phyloP scores from a whole-genome alignment of 2,329 filamentous ascomycete genomes.

The Paecilomyces fulvus region DNA sequence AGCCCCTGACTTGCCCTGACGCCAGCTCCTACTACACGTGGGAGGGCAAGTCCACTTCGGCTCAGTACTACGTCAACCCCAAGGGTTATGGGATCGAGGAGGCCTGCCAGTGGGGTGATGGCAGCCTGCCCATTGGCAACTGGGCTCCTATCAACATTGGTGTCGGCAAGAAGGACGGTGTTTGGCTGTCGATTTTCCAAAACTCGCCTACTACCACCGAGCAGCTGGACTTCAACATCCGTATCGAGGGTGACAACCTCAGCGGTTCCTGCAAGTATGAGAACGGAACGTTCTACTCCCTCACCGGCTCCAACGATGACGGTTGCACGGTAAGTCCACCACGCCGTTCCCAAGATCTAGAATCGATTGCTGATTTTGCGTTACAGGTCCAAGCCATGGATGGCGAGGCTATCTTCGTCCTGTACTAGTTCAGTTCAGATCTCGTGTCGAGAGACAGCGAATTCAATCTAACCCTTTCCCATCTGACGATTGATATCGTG shows the following conservation, averaged over 20 bases:
- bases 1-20: slow-evolving; percentile 66
- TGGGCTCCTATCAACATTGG: slow-evolving; percentile 82
- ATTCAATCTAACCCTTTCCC: slow-evolving; percentile 54
- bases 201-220: slow-evolving; percentile 68
- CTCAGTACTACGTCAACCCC: slow-evolving; percentile 96
- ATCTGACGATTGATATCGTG: background rate
- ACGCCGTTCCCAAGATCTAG: background rate
- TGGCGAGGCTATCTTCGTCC: background rate
- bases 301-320: slow-evolving; percentile 38
- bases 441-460: background rate
- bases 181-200: slow-evolving; percentile 76
- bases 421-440: background rate
- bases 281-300: slow-evolving; percentile 53
- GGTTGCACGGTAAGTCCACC: slow-evolving; percentile 71
- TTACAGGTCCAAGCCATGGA: background rate
- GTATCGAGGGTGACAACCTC: slow-evolving; percentile 59
- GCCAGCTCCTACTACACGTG: slow-evolving; percentile 67
- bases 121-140: slow-evolving; percentile 60
- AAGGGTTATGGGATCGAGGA: slow-evolving; percentile 57
- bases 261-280: slow-evolving; percentile 56
- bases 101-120: slow-evolving; percentile 68
- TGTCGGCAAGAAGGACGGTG: slow-evolving; percentile 63
- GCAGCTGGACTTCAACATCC: slow-evolving; percentile 68
- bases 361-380: background rate
- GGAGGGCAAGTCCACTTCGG: slow-evolving; percentile 66